Base-by-base conservation (phyloP, 129 eudicot genomes). In the Flaveria robusta region DNA sequence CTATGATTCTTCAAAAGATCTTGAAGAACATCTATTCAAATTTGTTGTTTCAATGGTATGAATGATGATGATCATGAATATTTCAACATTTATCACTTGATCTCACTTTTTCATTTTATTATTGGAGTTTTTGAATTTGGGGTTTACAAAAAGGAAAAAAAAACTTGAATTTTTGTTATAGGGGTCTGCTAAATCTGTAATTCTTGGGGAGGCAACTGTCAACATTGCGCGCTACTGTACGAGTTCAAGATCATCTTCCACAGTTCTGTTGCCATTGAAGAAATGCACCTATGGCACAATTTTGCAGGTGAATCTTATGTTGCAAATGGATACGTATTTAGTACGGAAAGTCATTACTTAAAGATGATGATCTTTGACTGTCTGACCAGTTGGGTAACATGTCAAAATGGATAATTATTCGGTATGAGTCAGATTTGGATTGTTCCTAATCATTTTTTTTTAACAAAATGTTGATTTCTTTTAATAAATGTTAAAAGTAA, bases 171-270 rank as follows among this genome's bases (percentile, higher is more conserved):
- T 26, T 72, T 64, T 63, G 29, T 65, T 75, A 6, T n/a, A 91
- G 99, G 98, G 99, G 29, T 91, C 97, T 74, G 83, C 99, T 70
- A 86, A 93, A 81, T 86, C 97, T 74, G 89, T 88, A 63, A 86
- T 85, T 68, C 96, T 94, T 73, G 99, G 99, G 31, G 99, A 94
- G 79, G 91, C 83, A 67, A 89, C 82, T 11, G 71, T 94, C 27
- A 85, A 94, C 52, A 76, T 94, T 85, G 84, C 85, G 59, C 79
- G 60, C 9, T 74, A 74, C 20, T 86, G 87, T 78, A 78, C 83
- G 43, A 77, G 87, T 83, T 87, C 97, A 66, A 91, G 77, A 64
- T 81, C 82, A 69, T 84, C 87, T 77, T 72, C 75, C 37, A 81
- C 88, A 51, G 77, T 94, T 79, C 84, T 89, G 59, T 83, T 91